Conservation (phyloP, 2,329 filamentous ascomycete genomes). For the Paracamarosporium sp. region DNA sequence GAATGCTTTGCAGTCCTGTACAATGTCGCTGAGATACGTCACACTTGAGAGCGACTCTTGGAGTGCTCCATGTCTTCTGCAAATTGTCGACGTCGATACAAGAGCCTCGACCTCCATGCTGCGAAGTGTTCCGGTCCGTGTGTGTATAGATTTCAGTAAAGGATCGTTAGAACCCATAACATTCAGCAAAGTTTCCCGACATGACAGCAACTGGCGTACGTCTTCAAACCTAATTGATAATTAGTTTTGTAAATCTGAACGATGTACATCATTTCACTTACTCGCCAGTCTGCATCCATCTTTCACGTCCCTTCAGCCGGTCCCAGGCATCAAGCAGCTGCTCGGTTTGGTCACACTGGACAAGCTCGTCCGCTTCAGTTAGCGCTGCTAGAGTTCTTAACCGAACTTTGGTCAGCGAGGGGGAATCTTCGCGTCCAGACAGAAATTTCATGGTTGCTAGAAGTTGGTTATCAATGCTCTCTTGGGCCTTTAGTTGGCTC, state of each 20-base stretch:
- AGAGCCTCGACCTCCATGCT: constrained; percentile 79
- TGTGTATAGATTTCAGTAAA: constrained; percentile 66
- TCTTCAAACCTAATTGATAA: constrained; percentile 71
- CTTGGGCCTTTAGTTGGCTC: constrained; percentile 60
- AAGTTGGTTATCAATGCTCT: constrained; percentile 68
- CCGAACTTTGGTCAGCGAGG: constrained; percentile 29
- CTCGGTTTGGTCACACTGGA: constrained; percentile 65
- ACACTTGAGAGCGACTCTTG: constrained; percentile 89
- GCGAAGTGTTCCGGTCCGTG: constrained; percentile 69
- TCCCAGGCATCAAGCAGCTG: constrained; percentile 69
- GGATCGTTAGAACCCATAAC: constrained; percentile 74
- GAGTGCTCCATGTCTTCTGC: constrained; percentile 78
- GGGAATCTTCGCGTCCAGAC: constrained; percentile 31
- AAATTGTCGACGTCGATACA: constrained; percentile 75
- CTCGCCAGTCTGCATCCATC: constrained; percentile 85
- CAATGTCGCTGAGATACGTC: constrained; percentile 80
- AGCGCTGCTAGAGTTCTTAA: constrained; percentile 68
- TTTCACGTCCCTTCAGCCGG: constrained; percentile 69
- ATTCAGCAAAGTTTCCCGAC: constrained; percentile 81
- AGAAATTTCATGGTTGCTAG: constrained; percentile 53
- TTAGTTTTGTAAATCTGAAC: neutral
- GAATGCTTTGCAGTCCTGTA: constrained; percentile 71
- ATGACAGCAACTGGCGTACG: constrained; percentile 80
- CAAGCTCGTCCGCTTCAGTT: constrained; percentile 80
- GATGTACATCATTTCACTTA: constrained; percentile 52